Percentiles rank a stretch among this genome's conserved stretches.
Conservation (phyloP, 768 basidiomycete genomes). For the Boletus rex-veris region DNA sequence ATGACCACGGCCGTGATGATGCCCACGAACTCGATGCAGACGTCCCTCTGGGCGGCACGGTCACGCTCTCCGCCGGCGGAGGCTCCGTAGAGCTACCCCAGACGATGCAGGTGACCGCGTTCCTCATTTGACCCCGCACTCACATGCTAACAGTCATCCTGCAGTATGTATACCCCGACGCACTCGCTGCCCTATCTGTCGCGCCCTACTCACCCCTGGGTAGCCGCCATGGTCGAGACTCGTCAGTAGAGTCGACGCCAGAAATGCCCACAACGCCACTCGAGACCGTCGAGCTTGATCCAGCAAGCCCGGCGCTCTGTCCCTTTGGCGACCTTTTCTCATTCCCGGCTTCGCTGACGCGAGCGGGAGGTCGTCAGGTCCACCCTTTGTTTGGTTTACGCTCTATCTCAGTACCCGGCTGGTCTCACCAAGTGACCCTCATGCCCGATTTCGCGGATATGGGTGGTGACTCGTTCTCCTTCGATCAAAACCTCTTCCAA, state of each 20-base stretch:
- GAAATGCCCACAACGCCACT: slow-evolving; percentile 40
- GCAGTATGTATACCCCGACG: slow-evolving; percentile 35
- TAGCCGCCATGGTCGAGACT: slow-evolving; percentile 40
- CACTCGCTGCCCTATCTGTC: slow-evolving; percentile 56
- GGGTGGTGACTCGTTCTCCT: slow-evolving; percentile 37
- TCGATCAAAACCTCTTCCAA: slow-evolving; percentile 47
- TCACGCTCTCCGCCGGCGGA: slow-evolving; percentile 36
- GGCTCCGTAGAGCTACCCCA: slow-evolving; percentile 38
- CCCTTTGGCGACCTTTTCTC: slow-evolving; percentile 32
- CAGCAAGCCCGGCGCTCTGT: slow-evolving; percentile 38
- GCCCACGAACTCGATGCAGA: slow-evolving; percentile 6
- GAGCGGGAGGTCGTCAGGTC: slow-evolving; percentile 21
- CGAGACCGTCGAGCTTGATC: slow-evolving; percentile 37
- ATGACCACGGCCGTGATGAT: slow-evolving; percentile 22
- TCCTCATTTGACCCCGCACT: neutral
- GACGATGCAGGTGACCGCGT: slow-evolving; percentile 25
- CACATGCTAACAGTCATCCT: slow-evolving; percentile 24
- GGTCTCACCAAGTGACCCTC: slow-evolving; percentile 25
- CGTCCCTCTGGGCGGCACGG: slow-evolving; percentile 23
- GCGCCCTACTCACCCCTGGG: slow-evolving; percentile 50
- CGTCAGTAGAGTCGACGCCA: slow-evolving; percentile 56
- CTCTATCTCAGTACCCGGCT: slow-evolving; percentile 44
- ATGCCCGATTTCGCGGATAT: slow-evolving; percentile 42
- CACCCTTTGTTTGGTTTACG: slow-evolving; percentile 37
- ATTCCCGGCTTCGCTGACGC: slow-evolving; percentile 20